Evolutionary conservation across 2,329 filamentous ascomycete species (phyloP), one percentile per base, ranked within the genome.

Genomic region (Emergomyces africanus): DNA sequence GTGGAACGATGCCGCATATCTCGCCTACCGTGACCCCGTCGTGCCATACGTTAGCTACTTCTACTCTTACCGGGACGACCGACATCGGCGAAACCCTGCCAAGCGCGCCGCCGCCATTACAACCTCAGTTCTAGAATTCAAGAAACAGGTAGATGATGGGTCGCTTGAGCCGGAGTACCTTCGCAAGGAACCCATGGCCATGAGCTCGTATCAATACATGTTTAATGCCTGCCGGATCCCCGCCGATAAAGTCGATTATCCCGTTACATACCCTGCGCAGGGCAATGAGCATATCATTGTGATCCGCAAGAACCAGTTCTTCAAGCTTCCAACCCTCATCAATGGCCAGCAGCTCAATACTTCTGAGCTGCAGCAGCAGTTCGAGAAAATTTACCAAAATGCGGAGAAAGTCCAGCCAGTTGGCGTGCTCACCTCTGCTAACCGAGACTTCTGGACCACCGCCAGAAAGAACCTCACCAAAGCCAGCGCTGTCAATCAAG

Each of bases 41-140:
- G 89, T 97, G 20, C 94, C 94, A 62, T 99, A 97, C 72, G 94
- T 99, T 69, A 96, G 90, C 75, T 99, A 99, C 82, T 99, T 99
- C 79, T 99, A 99, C 79, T 96, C 91, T 59, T 92, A 97, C 78
- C 85, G 90, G 66, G 94, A 99, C 75, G 95, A 99, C 75, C 85
- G 89, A 66, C 83, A 86, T 70, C 84, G 92, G 65, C 85, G 90
- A 63, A 84, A 96, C 73, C 94, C 94, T 0, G 86, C 88, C 63
- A 95, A 95, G 81, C 88, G 94, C 64, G 94, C 94, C 3, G 94
- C 94, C 3, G 91, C 92, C 64, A 87, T 99, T 65, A 85, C 89
- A 0, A 90, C 88, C 1, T 87, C 89, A 8, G 87, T 84, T 1
- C 82, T 99, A 44, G 90, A 95, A 71, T 99, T 99, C 81, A 96